Evolutionary conservation across 495 filamentous ascomycete genomes (phyloP), one percentile per base, ranked within the genome.

Genomic region (Penicillium subrubescens): DNA sequence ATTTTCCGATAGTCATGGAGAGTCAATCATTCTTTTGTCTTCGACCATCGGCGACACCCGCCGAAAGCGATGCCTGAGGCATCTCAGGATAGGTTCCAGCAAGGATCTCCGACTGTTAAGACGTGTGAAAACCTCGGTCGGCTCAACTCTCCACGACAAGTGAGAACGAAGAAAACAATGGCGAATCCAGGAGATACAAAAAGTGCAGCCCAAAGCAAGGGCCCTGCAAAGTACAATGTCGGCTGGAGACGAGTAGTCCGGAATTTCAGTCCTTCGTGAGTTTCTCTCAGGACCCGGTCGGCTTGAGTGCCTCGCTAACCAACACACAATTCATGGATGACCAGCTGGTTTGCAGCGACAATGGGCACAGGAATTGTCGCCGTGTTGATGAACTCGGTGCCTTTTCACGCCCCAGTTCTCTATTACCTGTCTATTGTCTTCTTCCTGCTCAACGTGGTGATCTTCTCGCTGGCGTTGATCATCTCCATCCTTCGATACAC

Each of bases 341-440:
- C 27, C 8, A 77, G 75, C 67, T 82, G 80, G 82, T 84, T 82
- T 64, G 68, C 76, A 6, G 71, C 76, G 8, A 84, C 76, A 8
- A 84, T 85, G 82, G 78, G 82, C 17, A 85, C 82, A 0, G 82
- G 82, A 3, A 78, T 84, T 35, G 76, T 81, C 3, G 76, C 79
- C 0, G 78, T 83, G n/a, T 60, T 84, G 14, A 71, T 85, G 27
- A 70, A 74, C 53, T 67, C 74, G 0, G 58, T 84, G 19, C 78
- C 82, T 3, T 80, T 79, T 57, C 56, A 75, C n/a, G 69, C 64
- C 25, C 46, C 57, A 15, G 80, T 71, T n/a, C 71, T 84, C 0
- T 60, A 76, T 29, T 75, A 74, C 25, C 52, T 84, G 15, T 79
- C 79, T 0, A 73, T 79, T 43, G 64, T 76, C 12, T 76, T 84